Conservation (phyloP, 2,329 filamentous ascomycete species). For the Emergomyces pasteurianus region DNA sequence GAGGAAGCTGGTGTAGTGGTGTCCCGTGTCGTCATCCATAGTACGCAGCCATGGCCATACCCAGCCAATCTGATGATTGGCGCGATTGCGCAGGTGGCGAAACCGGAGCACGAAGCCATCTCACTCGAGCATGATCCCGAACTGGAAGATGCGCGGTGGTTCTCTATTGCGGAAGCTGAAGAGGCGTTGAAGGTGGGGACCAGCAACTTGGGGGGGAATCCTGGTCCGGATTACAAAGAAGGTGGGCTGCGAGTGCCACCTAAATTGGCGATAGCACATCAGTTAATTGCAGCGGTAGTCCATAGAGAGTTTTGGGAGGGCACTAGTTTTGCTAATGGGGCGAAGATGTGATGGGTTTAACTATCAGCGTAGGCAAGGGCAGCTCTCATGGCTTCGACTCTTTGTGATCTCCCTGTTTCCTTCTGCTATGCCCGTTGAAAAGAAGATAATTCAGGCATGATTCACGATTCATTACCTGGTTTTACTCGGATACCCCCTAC, state of each 20-base stretch:
- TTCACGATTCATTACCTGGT: neutral
- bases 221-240: slow-evolving; percentile 58
- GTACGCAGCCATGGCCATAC: slow-evolving; percentile 79
- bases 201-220: slow-evolving; percentile 52
- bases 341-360: slow-evolving; percentile 24
- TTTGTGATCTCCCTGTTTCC: neutral
- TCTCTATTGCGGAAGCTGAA: slow-evolving; percentile 64
- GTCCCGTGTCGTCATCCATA: slow-evolving; percentile 69
- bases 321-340: slow-evolving; percentile 33
- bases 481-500: neutral
- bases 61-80: slow-evolving; percentile 77
- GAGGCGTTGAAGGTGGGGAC: slow-evolving; percentile 59
- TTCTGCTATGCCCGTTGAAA: neutral
- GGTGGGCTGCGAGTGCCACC: slow-evolving; percentile 72
- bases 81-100: slow-evolving; percentile 69
- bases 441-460: neutral
- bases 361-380: neutral
- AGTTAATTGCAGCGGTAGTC: slow-evolving; percentile 67
- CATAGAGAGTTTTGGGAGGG: slow-evolving; percentile 54
- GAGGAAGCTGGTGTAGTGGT: slow-evolving; percentile 70
- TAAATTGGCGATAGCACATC: slow-evolving; percentile 81
- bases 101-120: slow-evolving; percentile 68
- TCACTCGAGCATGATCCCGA: slow-evolving; percentile 80
- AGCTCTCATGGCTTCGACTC: neutral
- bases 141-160: slow-evolving; percentile 83